Conservation (phyloP, 2,329 filamentous ascomycete genomes). For the Fusarium palustre region DNA sequence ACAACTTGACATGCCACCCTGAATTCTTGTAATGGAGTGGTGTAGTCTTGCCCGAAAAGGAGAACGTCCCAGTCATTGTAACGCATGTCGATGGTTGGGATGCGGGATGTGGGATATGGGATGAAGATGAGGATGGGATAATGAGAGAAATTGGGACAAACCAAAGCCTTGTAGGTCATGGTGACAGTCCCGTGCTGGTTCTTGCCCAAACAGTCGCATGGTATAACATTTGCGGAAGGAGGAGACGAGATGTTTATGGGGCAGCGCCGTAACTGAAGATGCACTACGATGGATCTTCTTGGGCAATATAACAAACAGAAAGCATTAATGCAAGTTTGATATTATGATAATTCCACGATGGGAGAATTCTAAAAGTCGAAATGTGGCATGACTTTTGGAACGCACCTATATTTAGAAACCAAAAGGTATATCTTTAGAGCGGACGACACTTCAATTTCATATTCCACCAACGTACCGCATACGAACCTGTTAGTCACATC, state of each 20-base stretch:
- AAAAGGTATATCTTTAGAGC: not conserved
- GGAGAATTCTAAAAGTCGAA: not conserved
- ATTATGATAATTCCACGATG: not conserved
- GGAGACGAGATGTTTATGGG: not conserved
- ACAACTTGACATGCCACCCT: conserved; percentile 80
- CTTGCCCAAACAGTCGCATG: not conserved
- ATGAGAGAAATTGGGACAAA: not conserved
- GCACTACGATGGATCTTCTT: not conserved
- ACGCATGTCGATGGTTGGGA: conserved; percentile 69
- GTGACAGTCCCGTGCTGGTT: conserved; percentile 6
- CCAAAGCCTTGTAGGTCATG: not conserved
- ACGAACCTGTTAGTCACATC: not conserved
- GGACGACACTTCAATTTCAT: not conserved
- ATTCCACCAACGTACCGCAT: not conserved
- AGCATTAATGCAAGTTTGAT: not conserved
- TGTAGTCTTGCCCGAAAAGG: conserved; percentile 76
- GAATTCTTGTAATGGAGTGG: conserved; percentile 83
- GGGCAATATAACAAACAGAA: not conserved
- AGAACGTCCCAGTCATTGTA: conserved; percentile 90
- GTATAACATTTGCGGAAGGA: conserved; percentile 17
- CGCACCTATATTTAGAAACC: not conserved
- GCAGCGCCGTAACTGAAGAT: not conserved
- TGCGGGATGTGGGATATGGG: conserved; percentile 30
- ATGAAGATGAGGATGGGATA: not conserved
- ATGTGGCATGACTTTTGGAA: not conserved